Base-by-base conservation (phyloP, 306 rosid species). In the Vicia faba region DNA sequence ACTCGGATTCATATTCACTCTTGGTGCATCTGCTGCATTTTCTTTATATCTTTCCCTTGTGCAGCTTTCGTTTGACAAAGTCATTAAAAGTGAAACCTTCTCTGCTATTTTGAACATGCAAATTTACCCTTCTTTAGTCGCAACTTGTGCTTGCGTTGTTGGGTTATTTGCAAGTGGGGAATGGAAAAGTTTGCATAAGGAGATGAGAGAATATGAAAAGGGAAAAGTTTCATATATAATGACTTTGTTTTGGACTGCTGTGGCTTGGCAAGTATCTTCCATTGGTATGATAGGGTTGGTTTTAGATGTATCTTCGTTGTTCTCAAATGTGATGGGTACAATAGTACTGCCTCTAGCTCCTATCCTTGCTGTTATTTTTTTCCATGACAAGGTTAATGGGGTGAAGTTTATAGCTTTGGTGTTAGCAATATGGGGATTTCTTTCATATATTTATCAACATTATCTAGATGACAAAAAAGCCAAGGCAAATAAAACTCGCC, bases 121-220 rank as follows among this genome's bases (percentile, higher is more conserved):
- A 11, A 54, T 82, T 3, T 84, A 80, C 61, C 84, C 84, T 0
- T 73, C 81, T 0, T 76, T 84, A 33, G 51, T 82, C 7, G 79
- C 87, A 0, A 70, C 87, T 0, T 64, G 83, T 82, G 78, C 13
- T 18, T 76, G 83, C 20, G 79, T 82, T 6, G 81, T 78, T 38
- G 89, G 93, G 1, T 66, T 87, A 36, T 83, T 87, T 71, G 85
- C 51, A 14, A 87, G 95, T 26, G 88, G 86, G 8, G 88, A 85
- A 36, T 83, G 93, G 88, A 77, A 70, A 44, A 46, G 28, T 25
- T 64, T 87, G 86, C 55, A 38, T 10, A 18, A 8, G 11, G 95
- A 87, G 59, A 83, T 75, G 79, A 66, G 79, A 71, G 80, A 48
- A 20, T 87, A 76, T 74, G 78, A 74, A 26, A 51, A 77, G 48